Conservation (phyloP, 768 basidiomycete genomes). For the Wakefieldia striispora region DNA sequence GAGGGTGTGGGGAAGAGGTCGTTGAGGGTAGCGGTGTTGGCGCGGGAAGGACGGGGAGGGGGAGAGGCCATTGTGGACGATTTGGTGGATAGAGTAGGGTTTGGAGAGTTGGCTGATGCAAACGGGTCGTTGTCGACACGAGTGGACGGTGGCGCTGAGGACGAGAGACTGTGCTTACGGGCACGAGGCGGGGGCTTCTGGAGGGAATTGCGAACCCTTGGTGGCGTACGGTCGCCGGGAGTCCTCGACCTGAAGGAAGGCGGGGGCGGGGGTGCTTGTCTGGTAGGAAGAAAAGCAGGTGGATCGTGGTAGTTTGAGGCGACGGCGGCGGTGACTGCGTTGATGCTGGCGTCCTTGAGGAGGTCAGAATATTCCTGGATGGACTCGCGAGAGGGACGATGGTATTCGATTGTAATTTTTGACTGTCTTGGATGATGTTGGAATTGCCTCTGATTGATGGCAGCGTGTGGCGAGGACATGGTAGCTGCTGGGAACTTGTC, state of each 20-base stretch:
- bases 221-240: conserved; percentile 29
- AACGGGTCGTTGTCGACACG: conserved; percentile 59
- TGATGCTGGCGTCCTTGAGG: conserved; percentile 55
- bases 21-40: conserved; percentile 78
- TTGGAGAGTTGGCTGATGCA: conserved; percentile 31
- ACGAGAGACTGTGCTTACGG: conserved; percentile 52
- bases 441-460: conserved; percentile 46
- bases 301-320: conserved; percentile 34
- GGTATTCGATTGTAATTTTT: conserved; percentile 73
- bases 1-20: conserved; percentile 60
- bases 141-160: conserved; percentile 31
- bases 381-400: conserved; percentile 70
- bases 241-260: conserved; percentile 32
- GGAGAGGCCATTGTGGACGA: conserved; percentile 41
- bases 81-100: not conserved
- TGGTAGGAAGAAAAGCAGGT: conserved; percentile 35
- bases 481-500: not conserved
- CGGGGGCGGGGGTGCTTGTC: conserved; percentile 42
- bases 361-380: conserved; percentile 78
- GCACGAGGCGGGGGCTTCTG: conserved; percentile 59
- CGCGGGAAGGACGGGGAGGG: conserved; percentile 78
- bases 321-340: conserved; percentile 49
- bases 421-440: conserved; percentile 47
- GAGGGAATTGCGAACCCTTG: conserved; percentile 49
- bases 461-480: conserved; percentile 32